Base-by-base conservation (phyloP, 2,329 filamentous ascomycete species). In the Bretziella fagacearum region DNA sequence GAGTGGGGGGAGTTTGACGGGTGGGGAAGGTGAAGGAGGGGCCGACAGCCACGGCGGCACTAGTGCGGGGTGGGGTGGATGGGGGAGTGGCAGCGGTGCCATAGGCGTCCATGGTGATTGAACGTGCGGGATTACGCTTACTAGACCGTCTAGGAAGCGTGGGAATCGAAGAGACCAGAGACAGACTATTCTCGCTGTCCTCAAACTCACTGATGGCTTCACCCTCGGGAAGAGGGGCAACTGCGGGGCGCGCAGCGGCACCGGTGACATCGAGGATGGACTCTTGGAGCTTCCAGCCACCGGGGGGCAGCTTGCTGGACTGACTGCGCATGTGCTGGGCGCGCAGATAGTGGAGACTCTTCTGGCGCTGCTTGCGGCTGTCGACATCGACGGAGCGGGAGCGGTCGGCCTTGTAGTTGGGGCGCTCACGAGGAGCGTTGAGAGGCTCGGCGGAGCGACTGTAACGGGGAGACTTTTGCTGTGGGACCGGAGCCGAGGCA, bases 221-320 rank as follows among this genome's bases (percentile, higher is more conserved):
- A 17, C 46, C 48, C 39, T 50, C 45, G 20, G 44, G 44, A 17
- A 50, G 18, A 13, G 35, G 25, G 11, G 22, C 39, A 15, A 44
- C 35, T n/a, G 44, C 40, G 3, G 44, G 48, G 17, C 48, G 39
- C 8, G 39, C 29, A 23, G 37, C 39, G 6, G 49, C 36, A 4
- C 49, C 49, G 35, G 49, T 51, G 18, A 40, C 43, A 13, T 51
- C 49, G 3, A 51, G 41, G 27, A 43, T 48, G 8, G 49, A 51
- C 6, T 48, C 46, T 23, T 48, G 49, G 10, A 51, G 25, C 29
- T 51, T 27, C 49, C 49, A 51, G 29, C 18, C 41, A 17, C 45
- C 49, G 5, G 40, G 39, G 20, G 39, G 13, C 22, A 46, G n/a
- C 39, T 29, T 44, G 26, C 20, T 47, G 44, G 39, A 33, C 23